Base-by-base conservation (phyloP, 2,329 filamentous ascomycete species). In the Onygena corvina region DNA sequence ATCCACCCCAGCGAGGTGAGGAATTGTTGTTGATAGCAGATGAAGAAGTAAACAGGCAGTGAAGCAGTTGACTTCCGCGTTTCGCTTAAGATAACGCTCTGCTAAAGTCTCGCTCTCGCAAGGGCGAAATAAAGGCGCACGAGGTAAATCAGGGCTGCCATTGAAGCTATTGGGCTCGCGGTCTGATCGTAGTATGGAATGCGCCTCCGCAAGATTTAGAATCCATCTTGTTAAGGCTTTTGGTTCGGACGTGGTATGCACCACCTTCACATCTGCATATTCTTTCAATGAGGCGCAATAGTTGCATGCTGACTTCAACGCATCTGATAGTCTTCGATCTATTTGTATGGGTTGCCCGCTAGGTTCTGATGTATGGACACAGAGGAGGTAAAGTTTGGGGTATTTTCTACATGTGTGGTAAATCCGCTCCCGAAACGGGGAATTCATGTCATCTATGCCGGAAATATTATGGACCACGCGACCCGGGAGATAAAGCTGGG, bases 401-500 rank as follows among this genome's bases (percentile, higher is more conserved):
- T 92, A 90, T 7, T 79, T 73, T 1, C 59, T 49, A 9, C 77
- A 72, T 0, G 82, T 67, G 5, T 61, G 64, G 2, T 65, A 60
- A 7, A 90, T 67, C 1, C 74, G 71, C 46, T 79, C 71, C 31
- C 75, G 73, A 11, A 87, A 68, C 11, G 68, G 66, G 2, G 71
- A 67, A 30, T 59, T 54, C 21, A 59, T 51, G 8, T n/a, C n/a
- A n/a, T 50, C 53, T 18, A 47, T 40, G 9, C 16, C 47, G 1
- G 48, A 52, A 14, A 31, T 16, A 3, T 2, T 50, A 44, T 16
- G 12, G 34, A n/a, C 11, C 33, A 11, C 58, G 47, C 78, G 74
- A 0, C 81, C 80, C 0, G 86, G 85, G 0, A 88, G 70, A 2
- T 82, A 71, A 44, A 74, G 77, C 58, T 94, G 89, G 36, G 81